Evolutionary conservation across 2,329 filamentous ascomycete genomes (phyloP), one percentile per base, ranked within the genome.

Genomic region (Aureobasidium sp.): DNA sequence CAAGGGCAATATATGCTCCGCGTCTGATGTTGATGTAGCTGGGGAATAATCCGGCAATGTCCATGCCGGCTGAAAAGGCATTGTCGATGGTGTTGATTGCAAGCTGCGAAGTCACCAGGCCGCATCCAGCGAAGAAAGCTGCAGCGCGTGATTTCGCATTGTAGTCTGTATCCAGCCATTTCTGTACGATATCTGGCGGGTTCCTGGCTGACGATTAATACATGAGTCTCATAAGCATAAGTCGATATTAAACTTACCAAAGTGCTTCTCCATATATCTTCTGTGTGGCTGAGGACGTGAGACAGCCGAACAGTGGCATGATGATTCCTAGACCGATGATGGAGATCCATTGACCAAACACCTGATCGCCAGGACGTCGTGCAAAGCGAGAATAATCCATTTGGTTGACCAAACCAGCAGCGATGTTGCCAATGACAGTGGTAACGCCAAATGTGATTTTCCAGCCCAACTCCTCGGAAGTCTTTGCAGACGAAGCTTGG

Each of bases 1-100:
- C 64, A 0, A 77, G 73, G 5, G 75, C 77, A 44, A 84, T 70
- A 62, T 80, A 79, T 3, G 76, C 76, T 1, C 83, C 83, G 2
- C 83, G 77, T 5, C 81, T 72, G 62, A 84, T 84, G 67, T 82
- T 83, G 70, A 85, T 77, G 64, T 78, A 83, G 44, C 73, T 75
- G 0, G 81, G 81, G 62, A 78, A 78, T 0, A 83, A 69, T 1
- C 77, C 79, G 0, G 81, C 77, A 54, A 84, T 71, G 66, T 85
- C 83, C 74, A 85, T 83, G 6, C 82, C 82, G 3, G 76, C 75
- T 0, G 77, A 77, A 65, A 81, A 75, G 1, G 76, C 75, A 65
- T 83, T 83, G 57, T 78, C 72, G 42, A 79, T 73, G 10, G 74
- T 71, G 64, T 70, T 72, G 65, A 79, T 75, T 5, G 75, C 78